Evolutionary conservation across 352 stramenopile genomes (phyloP).

Genomic region (Phytophthora pistaciae): DNA sequence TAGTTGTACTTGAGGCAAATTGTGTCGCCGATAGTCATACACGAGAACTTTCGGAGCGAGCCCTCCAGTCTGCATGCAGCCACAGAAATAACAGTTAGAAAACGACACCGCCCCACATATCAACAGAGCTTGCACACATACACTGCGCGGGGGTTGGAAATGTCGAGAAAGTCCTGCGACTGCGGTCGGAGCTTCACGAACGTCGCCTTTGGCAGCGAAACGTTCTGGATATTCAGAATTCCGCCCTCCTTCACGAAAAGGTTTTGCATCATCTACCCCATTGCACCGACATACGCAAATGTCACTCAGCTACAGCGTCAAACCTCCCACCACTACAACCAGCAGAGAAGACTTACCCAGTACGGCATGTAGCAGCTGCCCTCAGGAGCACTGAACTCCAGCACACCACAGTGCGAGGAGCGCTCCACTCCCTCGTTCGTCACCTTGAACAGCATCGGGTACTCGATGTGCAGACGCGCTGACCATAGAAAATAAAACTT

Average conservation of each 20-base stretch:
- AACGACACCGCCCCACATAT: neutral
- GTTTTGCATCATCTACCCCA: slow-evolving; percentile 98
- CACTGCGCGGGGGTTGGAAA: slow-evolving; percentile 98
- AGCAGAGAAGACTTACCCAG: slow-evolving; percentile 80
- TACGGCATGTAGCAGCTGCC: slow-evolving; percentile 99
- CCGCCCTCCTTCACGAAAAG: slow-evolving; percentile 94
- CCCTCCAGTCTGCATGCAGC: slow-evolving; percentile 65
- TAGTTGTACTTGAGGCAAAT: slow-evolving; percentile 99
- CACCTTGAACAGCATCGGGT: slow-evolving; percentile 99
- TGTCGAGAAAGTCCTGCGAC: slow-evolving; percentile 98
- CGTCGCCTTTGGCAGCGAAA: slow-evolving; percentile 96
- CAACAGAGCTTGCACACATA: slow-evolving; percentile 66
- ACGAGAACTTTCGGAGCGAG: slow-evolving; percentile 93
- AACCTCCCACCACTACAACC: neutral
- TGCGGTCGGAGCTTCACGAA: slow-evolving; percentile 99
- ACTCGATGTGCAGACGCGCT: slow-evolving; percentile 96
- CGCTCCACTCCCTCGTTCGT: slow-evolving; percentile 88
- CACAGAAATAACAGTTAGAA: slow-evolving; percentile 2
- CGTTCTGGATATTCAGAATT: slow-evolving; percentile 97
- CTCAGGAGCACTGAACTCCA: slow-evolving; percentile 99
- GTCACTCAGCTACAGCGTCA: neutral
- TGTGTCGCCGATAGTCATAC: slow-evolving; percentile 98
- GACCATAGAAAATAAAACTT: slow-evolving; percentile 21
- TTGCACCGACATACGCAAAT: neutral
- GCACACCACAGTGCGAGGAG: slow-evolving; percentile 97